Conservation (phyloP, 179 eudicot genomes). For the Monotropa hypopitys region DNA sequence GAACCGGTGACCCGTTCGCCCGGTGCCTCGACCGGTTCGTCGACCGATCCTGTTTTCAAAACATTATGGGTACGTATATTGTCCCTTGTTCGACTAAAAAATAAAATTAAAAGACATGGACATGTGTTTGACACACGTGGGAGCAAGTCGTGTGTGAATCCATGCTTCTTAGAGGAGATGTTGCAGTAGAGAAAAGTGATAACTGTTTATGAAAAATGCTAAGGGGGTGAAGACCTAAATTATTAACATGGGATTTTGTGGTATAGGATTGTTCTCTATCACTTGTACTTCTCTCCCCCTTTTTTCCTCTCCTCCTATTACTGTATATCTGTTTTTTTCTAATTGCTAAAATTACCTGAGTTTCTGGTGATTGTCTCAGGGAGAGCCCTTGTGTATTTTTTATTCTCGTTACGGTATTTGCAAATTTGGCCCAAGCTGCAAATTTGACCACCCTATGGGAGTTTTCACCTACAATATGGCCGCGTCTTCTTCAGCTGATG, state of each 20-base stretch:
- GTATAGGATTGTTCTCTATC: background rate
- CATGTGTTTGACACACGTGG: no score
- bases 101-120: background rate
- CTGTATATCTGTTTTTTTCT: background rate
- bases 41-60: no score
- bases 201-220: background rate
- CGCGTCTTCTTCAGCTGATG: constrained; percentile 42
- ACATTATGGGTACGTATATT: no score
- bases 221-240: background rate
- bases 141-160: background rate
- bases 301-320: background rate
- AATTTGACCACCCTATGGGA: constrained; percentile 95
- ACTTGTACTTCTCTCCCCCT: background rate
- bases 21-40: no score
- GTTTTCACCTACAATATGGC: constrained; percentile 45
- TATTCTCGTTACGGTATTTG: constrained; percentile 96
- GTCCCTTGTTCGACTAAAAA: background rate
- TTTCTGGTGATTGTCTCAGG: constrained; percentile 28
- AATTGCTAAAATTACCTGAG: background rate
- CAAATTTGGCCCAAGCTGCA: constrained; percentile 99
- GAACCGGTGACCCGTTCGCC: no score
- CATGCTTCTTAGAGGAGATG: background rate
- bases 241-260: background rate
- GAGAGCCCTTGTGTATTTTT: constrained; percentile 87
- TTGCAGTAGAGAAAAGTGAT: background rate